These are phyloP conservation scores for Neospora caninum DNA, from an alignment of 169 alveolate genomes.

Conservation along the genomic window DNA sequence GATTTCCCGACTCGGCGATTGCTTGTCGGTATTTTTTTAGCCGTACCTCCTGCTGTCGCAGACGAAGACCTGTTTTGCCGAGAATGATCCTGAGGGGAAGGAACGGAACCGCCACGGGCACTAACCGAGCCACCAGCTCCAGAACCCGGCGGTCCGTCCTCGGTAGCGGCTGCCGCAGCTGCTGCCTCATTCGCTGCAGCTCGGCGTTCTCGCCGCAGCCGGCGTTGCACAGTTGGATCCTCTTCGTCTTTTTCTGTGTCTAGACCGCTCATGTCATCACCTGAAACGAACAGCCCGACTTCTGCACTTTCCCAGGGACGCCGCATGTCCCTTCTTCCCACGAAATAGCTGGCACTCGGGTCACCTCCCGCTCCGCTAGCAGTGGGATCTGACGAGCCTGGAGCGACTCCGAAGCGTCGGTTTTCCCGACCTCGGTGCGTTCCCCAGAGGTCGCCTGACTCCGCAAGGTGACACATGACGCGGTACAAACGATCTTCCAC, in stretches of 20 bases:
- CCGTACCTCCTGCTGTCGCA: not conserved
- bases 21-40: not conserved
- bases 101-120: not conserved
- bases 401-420: not conserved
- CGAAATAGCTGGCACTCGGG: not conserved
- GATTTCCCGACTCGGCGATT: not conserved
- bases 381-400: not conserved
- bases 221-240: not conserved
- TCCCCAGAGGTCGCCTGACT: not conserved
- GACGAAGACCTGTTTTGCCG: not conserved
- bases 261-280: not conserved
- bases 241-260: slow-evolving; percentile 5
- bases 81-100: not conserved
- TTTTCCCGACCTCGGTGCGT: too few species aligned
- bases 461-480: not conserved
- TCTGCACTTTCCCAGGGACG: not conserved
- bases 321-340: not conserved
- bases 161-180: slow-evolving; percentile 3
- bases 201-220: slow-evolving; percentile 10
- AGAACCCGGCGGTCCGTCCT: not conserved
- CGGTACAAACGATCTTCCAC: not conserved
- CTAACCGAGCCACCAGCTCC: not conserved
- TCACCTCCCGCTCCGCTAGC: not conserved
- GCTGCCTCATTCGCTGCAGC: not conserved
- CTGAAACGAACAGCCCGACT: not conserved